These are phyloP conservation scores for Amauroascus verrucosus DNA, from an alignment of 2,329 filamentous ascomycete genomes.

Conservation along the genomic window DNA sequence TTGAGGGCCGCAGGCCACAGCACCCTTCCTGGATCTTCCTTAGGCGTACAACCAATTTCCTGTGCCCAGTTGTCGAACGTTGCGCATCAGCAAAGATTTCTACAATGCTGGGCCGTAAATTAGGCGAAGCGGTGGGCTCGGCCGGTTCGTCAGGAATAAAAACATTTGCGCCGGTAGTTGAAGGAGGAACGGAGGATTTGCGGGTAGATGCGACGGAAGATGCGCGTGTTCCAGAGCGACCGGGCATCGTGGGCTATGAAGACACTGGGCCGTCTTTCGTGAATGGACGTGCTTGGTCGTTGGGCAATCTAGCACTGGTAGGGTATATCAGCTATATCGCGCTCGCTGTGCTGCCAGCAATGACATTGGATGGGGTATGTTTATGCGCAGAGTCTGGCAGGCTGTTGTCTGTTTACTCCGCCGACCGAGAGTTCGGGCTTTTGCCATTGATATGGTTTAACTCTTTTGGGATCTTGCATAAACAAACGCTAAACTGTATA, in stretches of 20 bases:
- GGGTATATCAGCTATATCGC: too few relatives aligned
- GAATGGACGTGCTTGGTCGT: background rate
- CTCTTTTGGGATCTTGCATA: conserved; percentile 8
- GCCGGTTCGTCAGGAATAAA: conserved; percentile 54
- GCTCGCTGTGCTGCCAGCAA: background rate
- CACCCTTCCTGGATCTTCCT: conserved; percentile 86
- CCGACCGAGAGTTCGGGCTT: background rate
- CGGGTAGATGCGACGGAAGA: conserved; percentile 28
- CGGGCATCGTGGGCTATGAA: conserved; percentile 25
- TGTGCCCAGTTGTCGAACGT: conserved; percentile 76
- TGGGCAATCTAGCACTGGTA: too few relatives aligned
- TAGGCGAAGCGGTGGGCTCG: conserved; percentile 34
- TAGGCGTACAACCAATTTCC: conserved; percentile 77
- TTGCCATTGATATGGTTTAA: conserved; percentile 11
- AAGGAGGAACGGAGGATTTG: conserved; percentile 52
- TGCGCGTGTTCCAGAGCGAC: conserved; percentile 27
- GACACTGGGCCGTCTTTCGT: background rate
- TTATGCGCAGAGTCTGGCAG: background rate
- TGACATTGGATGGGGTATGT: background rate
- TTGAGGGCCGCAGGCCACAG: conserved; percentile 44
- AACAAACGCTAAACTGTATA: conserved; percentile 3
- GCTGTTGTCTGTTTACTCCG: background rate
- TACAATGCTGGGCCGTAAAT: conserved; percentile 63
- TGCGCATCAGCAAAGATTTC: conserved; percentile 71
- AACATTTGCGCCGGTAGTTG: conserved; percentile 48